A percentile compares a stretch with the other conserved stretches of the same genome.
phyloP scores from a whole-genome alignment of 2,329 filamentous ascomycete genomes.

The Sarocladium brachiariae region DNA sequence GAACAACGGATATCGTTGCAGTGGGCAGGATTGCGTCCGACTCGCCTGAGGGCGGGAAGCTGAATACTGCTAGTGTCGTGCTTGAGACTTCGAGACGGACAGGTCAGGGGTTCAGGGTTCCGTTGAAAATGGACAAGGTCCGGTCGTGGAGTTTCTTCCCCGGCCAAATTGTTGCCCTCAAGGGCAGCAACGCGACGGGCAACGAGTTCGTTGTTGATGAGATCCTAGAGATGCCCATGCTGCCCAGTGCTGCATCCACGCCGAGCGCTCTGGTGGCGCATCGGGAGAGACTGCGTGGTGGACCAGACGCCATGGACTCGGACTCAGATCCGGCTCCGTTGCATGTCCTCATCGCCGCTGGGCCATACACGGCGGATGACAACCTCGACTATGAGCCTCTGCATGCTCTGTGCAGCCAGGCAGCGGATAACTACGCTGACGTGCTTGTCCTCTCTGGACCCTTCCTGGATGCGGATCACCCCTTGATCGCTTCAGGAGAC shows the following conservation, averaged over 20 bases:
- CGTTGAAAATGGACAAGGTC: slow-evolving; percentile 66
- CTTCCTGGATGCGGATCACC: slow-evolving; percentile 88
- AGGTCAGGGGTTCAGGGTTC: slow-evolving; percentile 75
- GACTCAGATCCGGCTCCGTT: slow-evolving; percentile 54
- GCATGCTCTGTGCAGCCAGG: slow-evolving; percentile 71
- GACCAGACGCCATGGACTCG: slow-evolving; percentile 54
- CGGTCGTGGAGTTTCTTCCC: slow-evolving; percentile 79
- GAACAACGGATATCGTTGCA: slow-evolving; percentile 79
- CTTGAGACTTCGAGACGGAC: slow-evolving; percentile 81
- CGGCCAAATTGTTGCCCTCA: slow-evolving; percentile 83
- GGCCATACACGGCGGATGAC: slow-evolving; percentile 87
- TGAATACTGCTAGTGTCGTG: slow-evolving; percentile 79
- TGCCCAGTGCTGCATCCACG: slow-evolving; percentile 67
- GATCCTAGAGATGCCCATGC: slow-evolving; percentile 65
- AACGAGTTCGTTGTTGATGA: slow-evolving; percentile 75
- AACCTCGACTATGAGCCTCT: slow-evolving; percentile 88
- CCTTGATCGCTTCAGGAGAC: slow-evolving; percentile 73
- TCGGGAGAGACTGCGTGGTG: slow-evolving; percentile 60
- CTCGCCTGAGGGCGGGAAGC: slow-evolving; percentile 73
- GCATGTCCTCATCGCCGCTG: slow-evolving; percentile 70
- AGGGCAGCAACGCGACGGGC: slow-evolving; percentile 81
- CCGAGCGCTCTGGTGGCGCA: slow-evolving; percentile 59
- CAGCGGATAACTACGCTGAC: slow-evolving; percentile 69
- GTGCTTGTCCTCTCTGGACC: slow-evolving; percentile 75
- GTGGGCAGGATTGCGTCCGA: slow-evolving; percentile 91